Conservation (phyloP, 2,329 filamentous ascomycete genomes). For the Phoma herbarum region DNA sequence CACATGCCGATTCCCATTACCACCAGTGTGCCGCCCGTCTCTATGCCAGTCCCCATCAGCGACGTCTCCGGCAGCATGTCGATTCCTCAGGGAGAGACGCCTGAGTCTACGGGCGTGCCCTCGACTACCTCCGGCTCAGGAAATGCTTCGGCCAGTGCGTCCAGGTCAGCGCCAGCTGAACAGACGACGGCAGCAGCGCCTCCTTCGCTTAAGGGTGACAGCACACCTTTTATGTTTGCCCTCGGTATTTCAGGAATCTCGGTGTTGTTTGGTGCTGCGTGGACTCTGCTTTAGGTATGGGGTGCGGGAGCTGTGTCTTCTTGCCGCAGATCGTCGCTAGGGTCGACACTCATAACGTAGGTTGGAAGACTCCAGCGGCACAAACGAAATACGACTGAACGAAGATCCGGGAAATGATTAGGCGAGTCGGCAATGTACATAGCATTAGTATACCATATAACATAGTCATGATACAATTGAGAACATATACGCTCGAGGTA, state of each 20-base stretch:
- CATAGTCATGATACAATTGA: neutral
- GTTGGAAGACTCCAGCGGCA: too few species aligned
- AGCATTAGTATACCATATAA: neutral
- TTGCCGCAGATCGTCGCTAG: neutral
- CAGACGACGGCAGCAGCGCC: constrained; percentile 34
- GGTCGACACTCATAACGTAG: neutral
- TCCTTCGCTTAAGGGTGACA: constrained; percentile 24
- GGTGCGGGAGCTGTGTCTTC: neutral
- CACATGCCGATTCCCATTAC: neutral
- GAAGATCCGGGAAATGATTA: neutral
- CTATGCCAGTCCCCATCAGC: constrained; percentile 13
- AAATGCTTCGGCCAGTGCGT: constrained; percentile 9
- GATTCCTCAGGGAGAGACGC: constrained; percentile 36
- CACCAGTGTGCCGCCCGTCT: neutral
- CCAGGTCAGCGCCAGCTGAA: constrained; percentile 24
- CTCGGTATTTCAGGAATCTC: constrained; percentile 32
- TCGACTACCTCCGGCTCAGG: constrained; percentile 9
- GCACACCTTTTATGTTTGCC: constrained; percentile 25
- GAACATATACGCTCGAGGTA: neutral
- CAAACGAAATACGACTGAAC: neutral
- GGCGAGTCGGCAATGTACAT: neutral
- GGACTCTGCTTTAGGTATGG: constrained; percentile 33
- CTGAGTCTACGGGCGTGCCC: constrained; percentile 15
- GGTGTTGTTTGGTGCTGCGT: constrained; percentile 35
- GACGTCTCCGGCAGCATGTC: constrained; percentile 22